Base-by-base conservation (phyloP, 306 rosid genomes). In the Lablab purpureus region DNA sequence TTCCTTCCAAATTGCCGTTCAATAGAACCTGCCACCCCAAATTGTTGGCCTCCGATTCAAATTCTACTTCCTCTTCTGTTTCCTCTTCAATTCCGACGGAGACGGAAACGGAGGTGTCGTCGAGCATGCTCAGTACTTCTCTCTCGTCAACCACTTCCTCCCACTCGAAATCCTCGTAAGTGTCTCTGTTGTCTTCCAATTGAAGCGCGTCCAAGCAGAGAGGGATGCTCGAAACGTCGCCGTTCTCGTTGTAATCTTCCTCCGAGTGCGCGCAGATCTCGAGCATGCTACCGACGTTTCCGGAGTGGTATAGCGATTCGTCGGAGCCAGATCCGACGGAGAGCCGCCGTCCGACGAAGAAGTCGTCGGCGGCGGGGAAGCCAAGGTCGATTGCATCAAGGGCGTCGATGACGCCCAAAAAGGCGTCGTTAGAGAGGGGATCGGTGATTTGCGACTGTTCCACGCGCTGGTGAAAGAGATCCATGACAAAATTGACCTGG, bases 401-500 rank as follows among this genome's bases (percentile, higher is more conserved):
- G 23, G 78, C 87, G n/a, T 92, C 98, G 66, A 63, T 63, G 45
- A 63, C 69, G 25, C 69, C 70, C 2, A 84, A 89, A 82, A 17
- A 65, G 56, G 87, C 77, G 63, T 87, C 87, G 28, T 75, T 71
- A 3, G 82, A 45, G 9, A 76, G 72, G 43, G 81, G 84, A 90
- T 83, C 70, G 19, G 78, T 75, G 41, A 87, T 77, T 51, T 88
- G 90, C 25, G 97, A 89, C 77, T 91, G 95, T 73, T 93, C 98
- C 5, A 93, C 93, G n/a, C 98, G 93, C 40, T 93, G 98, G 10
- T 90, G 95, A 74, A 91, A 87, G 18, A 93, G 88, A 88, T 93
- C 93, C 92, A 93, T 90, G 22, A 91, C 97, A 77, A 87, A 93
- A 77, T 81, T 89, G 25, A 85, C 93, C 84, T 87, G 93, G 51